phyloP scores from a whole-genome alignment of 768 basidiomycete genomes.

The Boletus pseudo-olivaceus region DNA sequence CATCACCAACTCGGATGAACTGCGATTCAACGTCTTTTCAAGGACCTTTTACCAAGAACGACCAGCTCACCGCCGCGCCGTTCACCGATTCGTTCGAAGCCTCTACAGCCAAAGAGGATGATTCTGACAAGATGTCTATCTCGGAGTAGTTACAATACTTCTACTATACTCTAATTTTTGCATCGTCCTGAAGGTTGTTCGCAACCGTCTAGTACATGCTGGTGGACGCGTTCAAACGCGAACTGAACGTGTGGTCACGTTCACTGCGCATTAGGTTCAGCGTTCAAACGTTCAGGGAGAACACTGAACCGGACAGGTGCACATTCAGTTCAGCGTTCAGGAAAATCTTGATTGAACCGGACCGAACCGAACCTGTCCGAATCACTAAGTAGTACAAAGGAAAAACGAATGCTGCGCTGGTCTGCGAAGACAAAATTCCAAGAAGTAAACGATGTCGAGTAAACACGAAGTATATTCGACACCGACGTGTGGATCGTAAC shows the following conservation, averaged over 20 bases:
- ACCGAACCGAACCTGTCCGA: not conserved
- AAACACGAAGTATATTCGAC: too few relatives aligned
- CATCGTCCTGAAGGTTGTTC: too few relatives aligned
- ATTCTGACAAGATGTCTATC: too few relatives aligned
- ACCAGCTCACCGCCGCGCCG: constrained; percentile 72
- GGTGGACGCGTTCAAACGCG: not conserved
- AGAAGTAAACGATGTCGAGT: too few relatives aligned
- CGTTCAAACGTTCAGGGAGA: not conserved
- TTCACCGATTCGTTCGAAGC: constrained; percentile 66
- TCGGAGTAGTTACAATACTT: too few relatives aligned
- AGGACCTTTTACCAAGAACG: constrained; percentile 76
- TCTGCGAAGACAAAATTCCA: too few relatives aligned
- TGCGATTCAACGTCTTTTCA: constrained; percentile 65
- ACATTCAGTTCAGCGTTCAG: not conserved
- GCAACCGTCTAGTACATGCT: not conserved
- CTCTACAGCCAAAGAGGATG: too few relatives aligned
- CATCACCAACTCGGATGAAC: constrained; percentile 60
- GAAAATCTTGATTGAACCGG: not conserved
- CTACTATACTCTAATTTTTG: too few relatives aligned
- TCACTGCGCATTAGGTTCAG: not conserved
- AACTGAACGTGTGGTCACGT: too few relatives aligned
- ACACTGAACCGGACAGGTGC: not conserved
- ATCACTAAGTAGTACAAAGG: too few relatives aligned
- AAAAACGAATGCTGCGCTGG: too few relatives aligned
- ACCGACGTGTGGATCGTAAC: too few relatives aligned